phyloP scores from a whole-genome alignment of 257 asterid species.

The Solanum ossicruentum region DNA sequence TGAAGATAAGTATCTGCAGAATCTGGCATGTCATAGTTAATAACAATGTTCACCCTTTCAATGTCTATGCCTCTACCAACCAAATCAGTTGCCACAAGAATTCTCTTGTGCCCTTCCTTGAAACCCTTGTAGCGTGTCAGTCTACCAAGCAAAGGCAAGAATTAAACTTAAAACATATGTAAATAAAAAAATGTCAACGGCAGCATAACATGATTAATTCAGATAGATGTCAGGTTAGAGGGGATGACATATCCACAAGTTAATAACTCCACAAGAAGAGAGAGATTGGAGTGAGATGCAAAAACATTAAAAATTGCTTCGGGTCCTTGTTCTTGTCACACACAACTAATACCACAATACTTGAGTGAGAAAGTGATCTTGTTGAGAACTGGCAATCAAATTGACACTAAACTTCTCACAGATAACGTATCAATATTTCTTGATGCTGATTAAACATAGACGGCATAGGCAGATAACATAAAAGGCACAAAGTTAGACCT shows the following conservation, averaged over 20 bases:
- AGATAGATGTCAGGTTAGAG: background rate
- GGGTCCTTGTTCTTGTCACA: background rate
- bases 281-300: background rate
- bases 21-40: constrained; percentile 93
- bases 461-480: background rate
- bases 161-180: background rate
- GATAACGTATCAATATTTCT: background rate
- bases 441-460: background rate
- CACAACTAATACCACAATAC: background rate
- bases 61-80: constrained; percentile 93
- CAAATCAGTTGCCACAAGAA: constrained; percentile 87
- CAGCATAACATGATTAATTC: background rate
- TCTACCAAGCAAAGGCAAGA: constrained; percentile 16
- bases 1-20: constrained; percentile 89
- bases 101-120: constrained; percentile 93
- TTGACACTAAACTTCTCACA: background rate
- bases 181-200: background rate
- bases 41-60: constrained; percentile 85
- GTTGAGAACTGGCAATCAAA: background rate
- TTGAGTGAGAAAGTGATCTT: background rate
- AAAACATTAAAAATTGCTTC: background rate
- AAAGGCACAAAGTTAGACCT: constrained; percentile 23
- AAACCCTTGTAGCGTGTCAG: constrained; percentile 79
- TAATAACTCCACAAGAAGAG: background rate
- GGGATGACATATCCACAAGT: background rate